Base-by-base conservation (phyloP, 108 stramenopile genomes). In the Seminavis robusta region DNA sequence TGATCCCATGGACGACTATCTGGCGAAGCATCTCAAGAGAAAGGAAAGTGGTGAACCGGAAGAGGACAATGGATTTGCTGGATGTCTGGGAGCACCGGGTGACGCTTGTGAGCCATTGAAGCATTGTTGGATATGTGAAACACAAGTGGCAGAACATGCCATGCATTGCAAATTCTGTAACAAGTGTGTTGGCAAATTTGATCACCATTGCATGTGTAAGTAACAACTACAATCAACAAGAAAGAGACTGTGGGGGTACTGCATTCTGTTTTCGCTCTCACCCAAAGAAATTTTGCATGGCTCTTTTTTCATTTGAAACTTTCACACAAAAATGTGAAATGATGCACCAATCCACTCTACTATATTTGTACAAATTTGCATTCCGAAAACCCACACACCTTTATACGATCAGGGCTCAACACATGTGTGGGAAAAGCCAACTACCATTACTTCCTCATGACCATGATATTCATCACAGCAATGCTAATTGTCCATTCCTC, bases 81-180 rank as follows among this genome's bases (percentile, higher is more conserved):
- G 38, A 45, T 33, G 29, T 50, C n/a, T 50, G 46, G 39, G n/a
- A 8, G 2, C 10, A 32, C 9, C 23, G 3, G 1, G 54, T 27
- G 26, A 53, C 36, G 9, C 16, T 32, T 31, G 65, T 32, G 69
- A 70, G 52, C 40, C 50, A 28, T 83, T 77, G 8, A 91, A 89
- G 65, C 86, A 83, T 63, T 95, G 94, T 63, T 92, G 89, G 89
- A 78, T 92, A 17, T 95, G 94, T 58, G 76, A 83, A 28, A 62
- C 61, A 27, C 67, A 83, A 33, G 91, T 92, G 6, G 56, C 65
- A 33, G 51, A 63, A 20, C 54, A 83, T 42, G 79, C 86, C 34
- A 94, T 93, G 91, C 96, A 97, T 52, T 97, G 96, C 80, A 87
- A 93, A 57, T 95, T 80, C 53, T 97, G 96, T 65, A 79, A 97